phyloP scores from a whole-genome alignment of 768 basidiomycete genomes.

The Pleurotus ostreatus region DNA sequence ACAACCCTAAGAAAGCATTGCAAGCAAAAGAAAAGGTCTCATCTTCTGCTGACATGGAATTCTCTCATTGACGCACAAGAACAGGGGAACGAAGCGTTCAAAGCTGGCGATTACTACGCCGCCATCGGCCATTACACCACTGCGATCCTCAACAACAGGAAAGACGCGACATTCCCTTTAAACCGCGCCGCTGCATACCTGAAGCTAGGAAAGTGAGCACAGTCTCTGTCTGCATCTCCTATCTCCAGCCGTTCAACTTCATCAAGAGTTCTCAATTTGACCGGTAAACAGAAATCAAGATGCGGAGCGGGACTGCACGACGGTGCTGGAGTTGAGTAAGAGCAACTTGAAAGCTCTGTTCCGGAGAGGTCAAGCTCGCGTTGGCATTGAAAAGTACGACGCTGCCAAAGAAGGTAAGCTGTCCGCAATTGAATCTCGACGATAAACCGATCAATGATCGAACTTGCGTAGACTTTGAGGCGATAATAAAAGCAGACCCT shows the following conservation, averaged over 20 bases:
- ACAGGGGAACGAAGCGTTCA: constrained; percentile 88
- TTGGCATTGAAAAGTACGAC: constrained; percentile 44
- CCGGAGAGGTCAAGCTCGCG: constrained; percentile 70
- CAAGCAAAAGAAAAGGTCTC: constrained; percentile 4
- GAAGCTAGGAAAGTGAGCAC: constrained; percentile 89
- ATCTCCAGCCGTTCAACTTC: constrained; percentile 12
- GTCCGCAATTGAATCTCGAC: neutral
- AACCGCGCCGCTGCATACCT: constrained; percentile 92
- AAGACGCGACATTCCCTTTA: constrained; percentile 74
- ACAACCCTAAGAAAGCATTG: neutral
- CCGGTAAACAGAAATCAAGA: constrained; percentile 57
- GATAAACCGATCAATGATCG: no score
- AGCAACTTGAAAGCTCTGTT: constrained; percentile 79
- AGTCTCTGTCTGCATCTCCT: constrained; percentile 1
- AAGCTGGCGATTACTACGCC: constrained; percentile 67
- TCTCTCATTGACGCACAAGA: neutral
- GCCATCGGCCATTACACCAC: constrained; percentile 86
- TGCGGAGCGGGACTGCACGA: constrained; percentile 76
- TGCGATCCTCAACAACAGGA: constrained; percentile 67
- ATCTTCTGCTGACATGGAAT: neutral
- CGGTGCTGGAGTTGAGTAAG: constrained; percentile 48
- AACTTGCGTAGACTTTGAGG: constrained; percentile 49
- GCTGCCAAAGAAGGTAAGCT: constrained; percentile 63
- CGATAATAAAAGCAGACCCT: constrained; percentile 59
- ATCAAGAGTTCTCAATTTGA: neutral